Evolutionary conservation across 345 rosid genomes (phyloP), one percentile per base, ranked within the genome.

Genomic region (Eucalyptus marginata): DNA sequence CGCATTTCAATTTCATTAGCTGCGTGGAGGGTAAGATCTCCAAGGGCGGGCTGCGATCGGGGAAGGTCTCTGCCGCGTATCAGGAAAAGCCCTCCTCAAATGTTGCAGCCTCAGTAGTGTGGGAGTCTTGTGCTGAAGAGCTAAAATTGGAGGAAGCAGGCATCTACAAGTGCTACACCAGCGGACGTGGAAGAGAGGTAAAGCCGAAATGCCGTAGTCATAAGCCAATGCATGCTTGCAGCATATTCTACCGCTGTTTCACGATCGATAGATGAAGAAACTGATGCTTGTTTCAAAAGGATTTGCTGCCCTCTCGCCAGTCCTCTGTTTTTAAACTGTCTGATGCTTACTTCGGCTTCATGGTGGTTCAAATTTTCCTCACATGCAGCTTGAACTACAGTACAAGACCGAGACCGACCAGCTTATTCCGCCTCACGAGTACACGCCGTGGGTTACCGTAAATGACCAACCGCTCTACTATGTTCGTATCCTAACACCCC

Each of bases 361-460:
- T 2, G 29, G 29, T 24, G 58, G 58, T 20, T 52, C 58, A 20
- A 52, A 20, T 52, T 52, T 52, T 52, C 62, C 13, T 24, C 62
- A 56, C 10, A 24, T 56, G 89, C 94, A 93, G 94, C 88, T 92
- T 44, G 89, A 89, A 49, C 89, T 76, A 56, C 50, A 79, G 46
- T 90, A 90, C 36, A 92, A 90, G n/a, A 71, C n/a, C 7, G 93
- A 93, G 76, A 93, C 95, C 6, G 86, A 86, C 14, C 79, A 58
- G 54, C 92, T 93, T n/a, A 51, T 52, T 85, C 95, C 95, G 22
- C 80, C 92, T 1, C 93, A 90, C 50, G 88, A 87, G 81, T 92
- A 80, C 88, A 94, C 93, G 3, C 95, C 95, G 13, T 92, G 93
- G 95, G 90, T 93, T 86, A 89, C 87, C 5, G 93, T 92, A 44